Evolutionary conservation across 495 filamentous ascomycete species (phyloP).

Genomic region (Cercophora newfieldiana): DNA sequence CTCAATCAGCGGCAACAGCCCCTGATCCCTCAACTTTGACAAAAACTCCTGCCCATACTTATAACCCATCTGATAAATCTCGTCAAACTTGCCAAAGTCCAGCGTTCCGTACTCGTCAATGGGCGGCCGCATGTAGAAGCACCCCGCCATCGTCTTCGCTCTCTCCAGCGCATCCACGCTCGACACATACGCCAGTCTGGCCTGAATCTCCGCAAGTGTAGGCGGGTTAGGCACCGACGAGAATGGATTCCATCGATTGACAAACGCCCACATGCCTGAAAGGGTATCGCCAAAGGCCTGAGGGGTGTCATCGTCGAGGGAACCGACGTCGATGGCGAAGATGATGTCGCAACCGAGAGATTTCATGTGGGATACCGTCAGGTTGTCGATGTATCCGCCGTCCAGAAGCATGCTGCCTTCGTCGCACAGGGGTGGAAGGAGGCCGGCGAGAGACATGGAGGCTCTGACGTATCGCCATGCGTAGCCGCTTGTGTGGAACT

Average conservation of each 20-base stretch:
- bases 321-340: constrained; percentile 93
- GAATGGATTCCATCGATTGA: constrained; percentile 97
- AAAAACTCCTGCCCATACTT: constrained; percentile 79
- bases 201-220: constrained; percentile 93
- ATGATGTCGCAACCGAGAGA: constrained; percentile 88
- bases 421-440: constrained; percentile 92
- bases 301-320: constrained; percentile 84
- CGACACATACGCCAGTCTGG: constrained; percentile 88
- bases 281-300: constrained; percentile 90
- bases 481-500: constrained; percentile 93
- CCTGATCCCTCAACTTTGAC: constrained; percentile 69
- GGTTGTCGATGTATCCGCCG: constrained; percentile 95
- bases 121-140: constrained; percentile 92
- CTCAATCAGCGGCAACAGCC: constrained; percentile 63
- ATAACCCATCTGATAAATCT: constrained; percentile 91
- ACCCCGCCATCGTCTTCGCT: constrained; percentile 83
- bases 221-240: constrained; percentile 84
- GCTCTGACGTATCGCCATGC: constrained; percentile 96
- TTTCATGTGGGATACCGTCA: constrained; percentile 97
- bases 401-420: constrained; percentile 95
- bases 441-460: constrained; percentile 91
- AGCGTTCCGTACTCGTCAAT: constrained; percentile 92
- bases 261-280: constrained; percentile 90
- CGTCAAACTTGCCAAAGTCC: constrained; percentile 95
- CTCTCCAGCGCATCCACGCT: constrained; percentile 91